These are phyloP conservation scores for Rhexocercosporidium sp. DNA, from an alignment of 2,329 filamentous ascomycete species.

Conservation along the genomic window DNA sequence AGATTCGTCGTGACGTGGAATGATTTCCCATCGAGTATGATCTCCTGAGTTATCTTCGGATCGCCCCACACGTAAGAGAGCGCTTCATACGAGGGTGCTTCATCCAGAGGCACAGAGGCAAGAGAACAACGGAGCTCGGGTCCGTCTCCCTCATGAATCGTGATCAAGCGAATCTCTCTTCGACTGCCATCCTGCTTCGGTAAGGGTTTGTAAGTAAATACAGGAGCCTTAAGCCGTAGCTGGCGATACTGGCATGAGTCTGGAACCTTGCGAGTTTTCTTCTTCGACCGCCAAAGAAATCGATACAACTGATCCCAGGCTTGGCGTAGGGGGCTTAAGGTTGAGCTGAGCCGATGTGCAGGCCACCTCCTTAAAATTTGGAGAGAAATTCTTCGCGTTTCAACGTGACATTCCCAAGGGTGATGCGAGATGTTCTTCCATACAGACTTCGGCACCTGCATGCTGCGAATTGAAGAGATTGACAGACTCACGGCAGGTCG, in stretches of 20 bases:
- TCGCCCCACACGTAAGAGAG: constrained; percentile 17
- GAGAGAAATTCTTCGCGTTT: no score
- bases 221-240: not conserved
- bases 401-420: not conserved
- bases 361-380: not conserved
- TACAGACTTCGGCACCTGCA: not conserved
- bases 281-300: not conserved
- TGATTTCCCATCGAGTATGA: constrained; percentile 6
- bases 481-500: not conserved
- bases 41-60: constrained; percentile 3
- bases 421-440: not conserved
- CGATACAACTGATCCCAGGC: not conserved
- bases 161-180: constrained; percentile 6
- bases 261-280: not conserved
- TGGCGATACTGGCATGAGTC: not conserved
- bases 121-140: not conserved
- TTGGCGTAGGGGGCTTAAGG: not conserved
- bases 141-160: not conserved
- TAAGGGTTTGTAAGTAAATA: not conserved
- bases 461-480: not conserved
- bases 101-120: not conserved
- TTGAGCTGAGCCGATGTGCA: not conserved
- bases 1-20: constrained; percentile 11
- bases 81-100: constrained; percentile 1
- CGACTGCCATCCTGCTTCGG: not conserved